Evolutionary conservation across 208 protist genomes (phyloP).

Genomic region (Trypanosoma cruzi): DNA sequence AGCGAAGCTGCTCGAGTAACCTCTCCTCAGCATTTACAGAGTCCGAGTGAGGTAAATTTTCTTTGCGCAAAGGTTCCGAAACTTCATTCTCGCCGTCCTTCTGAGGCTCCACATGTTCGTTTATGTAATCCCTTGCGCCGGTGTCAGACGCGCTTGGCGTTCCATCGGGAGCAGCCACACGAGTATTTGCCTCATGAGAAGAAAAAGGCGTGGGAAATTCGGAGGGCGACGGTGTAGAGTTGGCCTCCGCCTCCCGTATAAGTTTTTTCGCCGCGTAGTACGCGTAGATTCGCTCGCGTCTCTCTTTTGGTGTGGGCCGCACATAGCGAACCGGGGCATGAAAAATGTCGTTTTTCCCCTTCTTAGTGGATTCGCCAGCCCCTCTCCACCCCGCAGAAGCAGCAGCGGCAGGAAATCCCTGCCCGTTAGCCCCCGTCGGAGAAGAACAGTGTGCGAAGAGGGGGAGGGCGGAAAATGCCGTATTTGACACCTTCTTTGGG

Average conservation of each 20-base stretch:
- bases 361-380: background rate
- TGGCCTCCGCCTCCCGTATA: background rate
- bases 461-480: too few relatives aligned
- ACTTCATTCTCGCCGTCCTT: background rate
- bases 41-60: background rate
- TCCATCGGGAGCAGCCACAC: too few relatives aligned
- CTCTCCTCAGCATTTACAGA: background rate
- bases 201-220: background rate
- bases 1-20: conserved; percentile 8
- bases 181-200: too few relatives aligned
- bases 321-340: conserved; percentile 12
- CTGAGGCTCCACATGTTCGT: background rate
- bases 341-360: background rate
- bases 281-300: conserved; percentile 21
- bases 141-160: too few relatives aligned
- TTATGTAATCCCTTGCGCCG: too few relatives aligned
- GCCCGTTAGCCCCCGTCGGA: too few relatives aligned
- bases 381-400: background rate
- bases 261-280: conserved; percentile 24
- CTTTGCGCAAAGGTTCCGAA: background rate
- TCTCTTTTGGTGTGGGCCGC: conserved; percentile 13
- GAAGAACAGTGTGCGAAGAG: too few relatives aligned
- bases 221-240: background rate
- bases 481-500: too few relatives aligned
- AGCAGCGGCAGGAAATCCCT: background rate